Evolutionary conservation across 139 green algal species (phyloP).

Genomic region (Choricystis sp.): DNA sequence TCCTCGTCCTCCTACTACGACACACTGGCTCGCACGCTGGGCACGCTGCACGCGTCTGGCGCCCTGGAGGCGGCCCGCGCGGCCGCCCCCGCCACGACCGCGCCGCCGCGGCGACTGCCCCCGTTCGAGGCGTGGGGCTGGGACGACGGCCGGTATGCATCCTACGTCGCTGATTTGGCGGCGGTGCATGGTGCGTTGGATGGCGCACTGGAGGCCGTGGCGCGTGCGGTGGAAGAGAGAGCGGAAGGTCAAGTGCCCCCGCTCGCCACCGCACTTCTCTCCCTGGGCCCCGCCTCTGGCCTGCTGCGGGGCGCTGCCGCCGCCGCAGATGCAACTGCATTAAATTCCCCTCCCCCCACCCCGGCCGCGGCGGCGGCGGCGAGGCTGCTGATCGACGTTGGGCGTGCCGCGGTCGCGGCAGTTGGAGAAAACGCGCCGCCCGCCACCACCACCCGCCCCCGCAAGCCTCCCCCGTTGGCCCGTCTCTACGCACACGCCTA

Average conservation of each 20-base stretch:
- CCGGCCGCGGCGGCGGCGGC: slow-evolving; percentile 4
- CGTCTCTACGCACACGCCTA: slow-evolving; percentile 12
- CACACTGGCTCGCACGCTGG: not conserved
- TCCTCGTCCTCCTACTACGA: not conserved
- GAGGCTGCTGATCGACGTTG: slow-evolving; percentile 8
- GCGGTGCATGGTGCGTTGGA: slow-evolving; percentile 18
- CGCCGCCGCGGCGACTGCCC: not conserved
- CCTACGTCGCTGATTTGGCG: slow-evolving; percentile 17
- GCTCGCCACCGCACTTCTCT: no score
- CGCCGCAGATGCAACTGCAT: not conserved
- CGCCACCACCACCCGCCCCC: slow-evolving; percentile 1
- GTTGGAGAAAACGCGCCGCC: not conserved
- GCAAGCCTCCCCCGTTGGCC: slow-evolving; percentile 2
- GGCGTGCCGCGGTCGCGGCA: slow-evolving; percentile 1
- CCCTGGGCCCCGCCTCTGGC: slow-evolving; percentile 1
- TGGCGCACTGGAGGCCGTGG: not conserved
- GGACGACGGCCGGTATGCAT: slow-evolving; percentile 7
- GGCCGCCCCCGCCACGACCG: not conserved
- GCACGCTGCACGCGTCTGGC: not conserved
- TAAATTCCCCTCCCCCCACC: slow-evolving; percentile 1
- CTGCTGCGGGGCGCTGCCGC: slow-evolving; percentile 1
- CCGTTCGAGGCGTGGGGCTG: slow-evolving; percentile 19
- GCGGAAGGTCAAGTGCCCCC: no score
- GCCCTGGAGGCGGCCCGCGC: not conserved
- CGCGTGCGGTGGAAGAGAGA: no score